Evolutionary conservation across 2,329 filamentous ascomycete genomes (phyloP), one percentile per base, ranked within the genome.

Genomic region (Aureobasidium sp.): DNA sequence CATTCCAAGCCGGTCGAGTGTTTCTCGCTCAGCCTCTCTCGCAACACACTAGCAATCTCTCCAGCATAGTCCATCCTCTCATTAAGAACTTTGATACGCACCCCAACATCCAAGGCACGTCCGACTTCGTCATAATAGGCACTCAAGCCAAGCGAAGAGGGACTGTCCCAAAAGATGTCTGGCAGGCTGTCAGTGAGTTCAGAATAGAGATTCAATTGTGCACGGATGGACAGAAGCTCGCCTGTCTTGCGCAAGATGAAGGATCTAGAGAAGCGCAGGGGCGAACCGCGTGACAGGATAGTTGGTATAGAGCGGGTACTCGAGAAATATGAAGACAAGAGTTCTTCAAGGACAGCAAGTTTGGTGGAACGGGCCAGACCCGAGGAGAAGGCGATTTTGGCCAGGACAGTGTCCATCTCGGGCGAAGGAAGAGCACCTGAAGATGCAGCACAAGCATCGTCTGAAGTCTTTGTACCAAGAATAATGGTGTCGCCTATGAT

Each of bases 61-160:
- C 94, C 90, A 0, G 93, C 94, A 73, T 99, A 97, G 71, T 96
- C 93, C 84, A 99, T 95, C 78, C 96, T 96, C 77, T 96, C 90
- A 73, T 99, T 99, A 68, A 97, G 77, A 20, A 90, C 87, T 69
- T 89, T 90, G 76, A 97, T 97, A 56, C 94, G 84, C 29, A 94
- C 90, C 37, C 90, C 89, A 27, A 97, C 92, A 74, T 97, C 94
- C 39, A 99, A 82, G 0, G 91, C 91, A 61, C 87, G 85, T 44
- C 93, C 92, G 44, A 97, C 91, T 74, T 94, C 89, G 68, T 96
- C 92, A 74, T 97, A 99, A 77, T 97, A 97, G 34, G 88, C 89
- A 74, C 97, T 94, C 2, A 99, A 81, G 0, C 91, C 90, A 2
- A 97, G 84, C 73, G 97, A 92, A 68, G 94, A 88, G 55, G 86